Base-by-base conservation (phyloP, 768 basidiomycete species). In the Mycena pura region DNA sequence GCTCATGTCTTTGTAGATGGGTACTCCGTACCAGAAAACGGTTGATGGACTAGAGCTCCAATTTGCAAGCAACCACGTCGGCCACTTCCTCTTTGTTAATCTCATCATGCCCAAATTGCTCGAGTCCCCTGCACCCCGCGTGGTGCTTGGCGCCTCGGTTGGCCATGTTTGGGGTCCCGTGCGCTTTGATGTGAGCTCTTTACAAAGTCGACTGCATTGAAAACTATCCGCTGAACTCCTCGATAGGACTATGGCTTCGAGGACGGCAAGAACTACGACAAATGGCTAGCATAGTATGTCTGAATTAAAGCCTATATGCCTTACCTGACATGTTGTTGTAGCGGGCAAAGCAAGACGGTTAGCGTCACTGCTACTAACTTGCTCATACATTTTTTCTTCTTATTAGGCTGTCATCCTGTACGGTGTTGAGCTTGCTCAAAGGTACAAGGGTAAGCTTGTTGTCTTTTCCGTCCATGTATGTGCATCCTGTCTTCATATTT, bases 1-100 rank as follows among this genome's bases (percentile, higher is more conserved):
- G 10, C 2, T 34, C 25, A 4, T 19, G 21, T 21, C n/a, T 39
- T 27, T 57, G 27, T 29, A 57, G 55, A 71, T 69, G 70, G 70
- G 61, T 21, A 55, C 57, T 6, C 68, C 69, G 8, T 69, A 63
- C 53, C 9, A 40, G 21, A 64, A 47, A 41, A 66, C 68, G 17
- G 59, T 54, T 15, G 68, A 70, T 32, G 68, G 68, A 27, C 53
- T 68, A n/a, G 68, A 71, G 48, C 47, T 47, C 22, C 70, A 71
- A 36, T 62, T 71, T 32, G 68, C 58, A 43, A 62, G 57, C 36
- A 71, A 71, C 57, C 67, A 69, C 31, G 54, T 69, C n/a, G 67
- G 66, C 39, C 65, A 69, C 45, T 67, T 52, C 60, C 57, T 69
- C 29, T 68, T 71, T 51, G 63, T 65, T 14, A 65, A 58, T 40